Evolutionary conservation across 2,329 filamentous ascomycete genomes (phyloP).

Genomic region (Rhynchosporium secalis): DNA sequence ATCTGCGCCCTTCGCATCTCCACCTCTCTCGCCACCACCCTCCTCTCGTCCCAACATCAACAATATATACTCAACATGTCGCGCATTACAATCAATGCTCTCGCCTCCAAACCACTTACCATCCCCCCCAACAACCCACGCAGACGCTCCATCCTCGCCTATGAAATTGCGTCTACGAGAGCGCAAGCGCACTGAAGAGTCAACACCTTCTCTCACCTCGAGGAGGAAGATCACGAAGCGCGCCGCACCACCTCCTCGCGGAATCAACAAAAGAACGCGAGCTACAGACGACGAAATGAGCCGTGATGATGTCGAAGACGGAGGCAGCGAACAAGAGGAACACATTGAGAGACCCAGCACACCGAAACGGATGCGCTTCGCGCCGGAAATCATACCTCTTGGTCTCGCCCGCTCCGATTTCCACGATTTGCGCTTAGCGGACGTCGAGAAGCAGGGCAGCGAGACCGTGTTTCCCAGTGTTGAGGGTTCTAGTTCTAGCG

Average conservation of each 20-base stretch:
- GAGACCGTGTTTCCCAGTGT: constrained; percentile 28
- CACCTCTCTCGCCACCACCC: constrained; percentile 51
- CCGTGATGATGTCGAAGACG: constrained; percentile 41
- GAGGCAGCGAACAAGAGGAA: constrained; percentile 32
- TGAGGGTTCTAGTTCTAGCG: neutral
- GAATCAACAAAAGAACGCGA: constrained; percentile 56
- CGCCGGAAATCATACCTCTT: constrained; percentile 59
- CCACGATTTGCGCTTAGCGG: constrained; percentile 49
- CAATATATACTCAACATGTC: constrained; percentile 60
- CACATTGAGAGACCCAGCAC: constrained; percentile 44
- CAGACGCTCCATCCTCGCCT: constrained; percentile 34
- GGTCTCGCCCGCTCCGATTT: constrained; percentile 60
- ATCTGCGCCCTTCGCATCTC: constrained; percentile 54
- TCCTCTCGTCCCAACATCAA: constrained; percentile 50
- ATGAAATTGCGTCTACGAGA: constrained; percentile 58
- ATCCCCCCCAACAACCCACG: constrained; percentile 52
- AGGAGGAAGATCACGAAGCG: constrained; percentile 54
- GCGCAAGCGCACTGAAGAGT: constrained; percentile 39
- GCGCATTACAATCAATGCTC: constrained; percentile 61
- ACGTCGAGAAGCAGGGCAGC: constrained; percentile 8
- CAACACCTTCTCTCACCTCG: constrained; percentile 18
- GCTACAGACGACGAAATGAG: constrained; percentile 48
- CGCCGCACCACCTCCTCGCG: constrained; percentile 45
- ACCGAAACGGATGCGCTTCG: constrained; percentile 60
- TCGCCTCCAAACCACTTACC: constrained; percentile 50